Evolutionary conservation across 2,329 filamentous ascomycete genomes (phyloP), one percentile per base, ranked within the genome.

Genomic region (Pestalotiopsis sp.): DNA sequence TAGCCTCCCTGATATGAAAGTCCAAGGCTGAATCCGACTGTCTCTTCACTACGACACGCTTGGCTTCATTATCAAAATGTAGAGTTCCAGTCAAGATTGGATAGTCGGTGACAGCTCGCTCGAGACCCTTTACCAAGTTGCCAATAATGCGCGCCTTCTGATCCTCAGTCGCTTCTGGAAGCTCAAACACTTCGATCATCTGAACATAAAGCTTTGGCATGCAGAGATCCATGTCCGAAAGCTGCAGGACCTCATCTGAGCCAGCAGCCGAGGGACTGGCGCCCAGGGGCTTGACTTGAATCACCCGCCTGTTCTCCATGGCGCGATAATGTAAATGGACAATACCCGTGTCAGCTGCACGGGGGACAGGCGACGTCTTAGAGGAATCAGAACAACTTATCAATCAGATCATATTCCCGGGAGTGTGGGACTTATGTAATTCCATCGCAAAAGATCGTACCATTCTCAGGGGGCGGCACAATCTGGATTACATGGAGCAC

Each of bases 171-270:
- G 23, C 4, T 36, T 57, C 52, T 13, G 65, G 65, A 2, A 38
- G 27, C 20, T 66, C 65, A 0, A 66, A 66, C 23, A 66, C 59
- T 27, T 66, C 65, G 17, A 66, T 59, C 65, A 66, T 66, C 14
- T 66, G 65, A 23, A 66, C 65, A 25, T 66, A 66, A 3, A 66
- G 25, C 31, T 66, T 66, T 17, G 65, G 65, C 65, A 66, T 66
- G 23, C 58, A 27, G 17, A 59, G 65, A 49, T 66, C 65, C 31
- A 66, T 25, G 65, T 66, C 65, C 4, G 65, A 66, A 4, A 66
- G 52, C 27, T 58, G 65, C 9, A 58, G 57, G 17, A 66, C n/a
- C 56, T 59, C 36, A 41, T 66, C 11, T 31, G 20, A 25, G 31
- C 65, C 17, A 12, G 2, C 31, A 36, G 27, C 17, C 31, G 58